Evolutionary conservation across 495 filamentous ascomycete species (phyloP).

Genomic region (Penicillium ochrochloron): DNA sequence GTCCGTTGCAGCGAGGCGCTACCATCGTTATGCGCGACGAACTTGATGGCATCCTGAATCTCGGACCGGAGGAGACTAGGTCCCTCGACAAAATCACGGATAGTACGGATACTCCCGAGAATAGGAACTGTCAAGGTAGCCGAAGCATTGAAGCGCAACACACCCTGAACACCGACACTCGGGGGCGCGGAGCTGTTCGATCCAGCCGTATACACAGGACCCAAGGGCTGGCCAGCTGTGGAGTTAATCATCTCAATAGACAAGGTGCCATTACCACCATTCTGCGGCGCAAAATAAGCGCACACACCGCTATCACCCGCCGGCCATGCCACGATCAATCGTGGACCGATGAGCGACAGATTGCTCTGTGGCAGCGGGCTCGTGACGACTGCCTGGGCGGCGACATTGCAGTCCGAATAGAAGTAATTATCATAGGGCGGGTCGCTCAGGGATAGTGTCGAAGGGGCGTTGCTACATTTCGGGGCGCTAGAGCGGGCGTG

Average conservation of each 20-base stretch:
- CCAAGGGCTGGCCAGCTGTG: conserved; percentile 38
- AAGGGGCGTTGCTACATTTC: conserved; percentile 17
- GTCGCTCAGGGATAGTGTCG: conserved; percentile 32
- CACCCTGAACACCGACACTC: conserved; percentile 56
- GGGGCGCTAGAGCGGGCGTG: conserved; percentile 10
- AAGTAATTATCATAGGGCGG: conserved; percentile 68
- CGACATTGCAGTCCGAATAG: conserved; percentile 62
- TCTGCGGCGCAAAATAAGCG: conserved; percentile 57
- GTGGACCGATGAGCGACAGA: conserved; percentile 56
- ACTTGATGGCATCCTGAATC: conserved; percentile 56
- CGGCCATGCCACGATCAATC: conserved; percentile 66
- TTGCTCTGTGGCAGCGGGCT: conserved; percentile 57
- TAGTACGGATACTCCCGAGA: conserved; percentile 63
- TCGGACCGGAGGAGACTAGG: conserved; percentile 52
- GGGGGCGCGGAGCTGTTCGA: conserved; percentile 26
- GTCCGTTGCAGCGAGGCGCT: conserved; percentile 52
- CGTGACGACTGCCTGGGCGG: conserved; percentile 62
- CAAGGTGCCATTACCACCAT: conserved; percentile 58
- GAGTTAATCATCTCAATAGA: conserved; percentile 55
- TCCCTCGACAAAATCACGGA: conserved; percentile 66
- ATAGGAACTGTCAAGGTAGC: conserved; percentile 58
- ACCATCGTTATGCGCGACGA: conserved; percentile 38
- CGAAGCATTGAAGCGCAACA: conserved; percentile 59
- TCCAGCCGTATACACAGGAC: conserved; percentile 38
- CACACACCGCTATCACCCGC: conserved; percentile 65